These are phyloP conservation scores for Lentinula aciculospora DNA, from an alignment of 768 basidiomycete genomes.

Conservation along the genomic window DNA sequence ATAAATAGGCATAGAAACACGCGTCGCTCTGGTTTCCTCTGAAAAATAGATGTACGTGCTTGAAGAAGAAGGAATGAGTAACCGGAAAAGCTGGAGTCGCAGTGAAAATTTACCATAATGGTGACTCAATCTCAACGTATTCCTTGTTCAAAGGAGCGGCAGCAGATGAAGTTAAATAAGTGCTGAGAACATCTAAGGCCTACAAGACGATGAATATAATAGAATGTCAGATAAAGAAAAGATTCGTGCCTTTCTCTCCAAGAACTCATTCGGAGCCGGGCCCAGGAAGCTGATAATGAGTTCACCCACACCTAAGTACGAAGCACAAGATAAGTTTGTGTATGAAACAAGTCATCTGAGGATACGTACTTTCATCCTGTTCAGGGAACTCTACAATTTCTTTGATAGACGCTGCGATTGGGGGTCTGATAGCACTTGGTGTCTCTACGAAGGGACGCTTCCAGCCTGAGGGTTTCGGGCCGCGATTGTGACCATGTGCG, in stretches of 20 bases:
- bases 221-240: neutral
- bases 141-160: slow-evolving; percentile 85
- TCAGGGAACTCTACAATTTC: slow-evolving; percentile 90
- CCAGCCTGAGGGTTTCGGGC: slow-evolving; percentile 75
- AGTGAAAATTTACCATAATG: slow-evolving; percentile 60
- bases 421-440: slow-evolving; percentile 54
- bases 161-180: slow-evolving; percentile 83
- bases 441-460: slow-evolving; percentile 94
- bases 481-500: slow-evolving; percentile 65
- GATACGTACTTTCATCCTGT: slow-evolving; percentile 73
- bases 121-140: slow-evolving; percentile 86
- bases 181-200: slow-evolving; percentile 83
- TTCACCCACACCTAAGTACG: slow-evolving; percentile 63
- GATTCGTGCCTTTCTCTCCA: slow-evolving; percentile 58
- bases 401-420: slow-evolving; percentile 45
- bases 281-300: slow-evolving; percentile 73
- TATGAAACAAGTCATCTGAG: neutral
- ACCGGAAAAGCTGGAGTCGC: neutral
- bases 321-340: neutral
- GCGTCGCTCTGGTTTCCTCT: slow-evolving; percentile 68
- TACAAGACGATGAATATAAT: slow-evolving; percentile 18
- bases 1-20: slow-evolving; percentile 70
- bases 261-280: slow-evolving; percentile 62
- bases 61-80: neutral
- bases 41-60: slow-evolving; percentile 86